Evolutionary conservation across 331 rosid genomes (phyloP), one percentile per base, ranked within the genome.

Genomic region (Cydonia oblonga): DNA sequence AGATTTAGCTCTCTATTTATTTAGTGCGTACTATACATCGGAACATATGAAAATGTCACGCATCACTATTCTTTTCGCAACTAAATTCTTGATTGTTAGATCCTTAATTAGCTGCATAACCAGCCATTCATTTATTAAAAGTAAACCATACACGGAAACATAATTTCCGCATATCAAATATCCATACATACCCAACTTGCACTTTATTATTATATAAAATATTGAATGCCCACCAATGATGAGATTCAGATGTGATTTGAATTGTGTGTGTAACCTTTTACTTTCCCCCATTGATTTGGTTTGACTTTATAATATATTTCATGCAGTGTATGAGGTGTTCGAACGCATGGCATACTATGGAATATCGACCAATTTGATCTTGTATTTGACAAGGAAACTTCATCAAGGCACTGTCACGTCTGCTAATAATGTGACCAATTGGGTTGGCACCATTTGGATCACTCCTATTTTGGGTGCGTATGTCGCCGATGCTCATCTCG

Each of bases 401-500:
- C 87, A 80, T 42, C 85, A 82, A 58, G 87, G 85, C 7, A 82
- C 87, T 0, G 85, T 82, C 14, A 9, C 72, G 6, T 61, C 87
- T 5, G 69, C 89, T 0, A 85, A 85, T 54, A 85, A 85, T 16
- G 87, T 85, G 52, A 82, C 89, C 28, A 85, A 85, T 16, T 82
- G 89, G 89, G 82, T 70, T 19, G 89, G 85, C 29, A 64, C 89
- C 15, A 64, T 82, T 32, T 85, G 89, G 89, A 75, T 85, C 9
- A 80, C 89, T 65, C 87, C 87, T 44, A 68, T 85, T 69, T 72
- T 85, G 64, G 89, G 89, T 5, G 89, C 89, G 9, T 86, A 83
- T 23, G 25, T 86, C 0, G 89, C 89, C 3, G 89, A 85, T 9
- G 87, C 89, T 33, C 86, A 80, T 70, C 85, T 85, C 4, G 89